Base-by-base conservation (phyloP, 1,284 basidiomycete species). In the Moesziomyces sp. region DNA sequence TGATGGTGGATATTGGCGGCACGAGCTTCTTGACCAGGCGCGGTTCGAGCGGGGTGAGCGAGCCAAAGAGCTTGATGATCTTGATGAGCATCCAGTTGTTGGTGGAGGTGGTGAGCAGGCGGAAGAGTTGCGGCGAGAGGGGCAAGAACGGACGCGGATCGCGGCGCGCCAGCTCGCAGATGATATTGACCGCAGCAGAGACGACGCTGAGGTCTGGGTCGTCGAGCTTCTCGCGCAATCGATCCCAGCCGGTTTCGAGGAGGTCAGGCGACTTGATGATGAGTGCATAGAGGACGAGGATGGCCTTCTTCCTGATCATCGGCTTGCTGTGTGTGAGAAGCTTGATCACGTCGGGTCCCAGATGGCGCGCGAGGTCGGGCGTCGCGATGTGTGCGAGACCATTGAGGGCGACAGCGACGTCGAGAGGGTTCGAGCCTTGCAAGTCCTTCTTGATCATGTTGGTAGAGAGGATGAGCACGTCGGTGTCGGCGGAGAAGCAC, bases 31-130 rank as follows among this genome's bases (percentile, higher is more conserved):
- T 93, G 63, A 97, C 93, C 34, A 99, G 87, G 14, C 97, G 90
- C 16, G 93, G 93, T 85, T 99, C 97, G 74, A 93, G 87, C 2
- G 95, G 96, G 0, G 93, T 92, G 7, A 84, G 66, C 24, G 73
- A 62, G 10, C 75, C 82, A 55, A 84, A 83, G 23, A 83, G 86
- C 86, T 99, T 99, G 84, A 99, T 91, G 51, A 98, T 92, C 87
- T 99, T 99, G 86, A 99, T 99, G 61, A 99, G 87, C 92, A 98
- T 96, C 97, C 97, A 99, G 82, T 99, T 99, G 85, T 99, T 99
- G 28, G 91, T 92, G 30, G 93, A 94, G 1, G 91, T 93, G 0
- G 94, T 97, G 64, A 99, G 87, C n/a, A 98, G 88, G 75, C 92
- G 92, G 84, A 99, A 99, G 50, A 99, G 86, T 79, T 94, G 93